Evolutionary conservation across 2,329 filamentous ascomycete species (phyloP), one percentile per base, ranked within the genome.

Genomic region (Aureobasidium sp.): DNA sequence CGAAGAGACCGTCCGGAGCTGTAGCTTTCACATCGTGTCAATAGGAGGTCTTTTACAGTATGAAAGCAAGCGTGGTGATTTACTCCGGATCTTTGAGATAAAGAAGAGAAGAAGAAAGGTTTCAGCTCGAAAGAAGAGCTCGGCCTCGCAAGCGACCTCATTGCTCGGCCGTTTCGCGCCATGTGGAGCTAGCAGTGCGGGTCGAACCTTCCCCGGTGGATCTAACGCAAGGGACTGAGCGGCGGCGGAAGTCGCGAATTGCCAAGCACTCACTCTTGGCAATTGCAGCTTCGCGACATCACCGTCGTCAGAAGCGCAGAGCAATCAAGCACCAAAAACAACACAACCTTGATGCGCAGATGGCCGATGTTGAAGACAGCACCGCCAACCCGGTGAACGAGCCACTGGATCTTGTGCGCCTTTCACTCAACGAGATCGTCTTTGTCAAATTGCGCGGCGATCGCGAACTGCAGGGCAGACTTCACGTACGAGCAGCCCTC

Each of bases 391-490:
- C 72, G 60, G 89, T 91, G 62, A 87, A 92, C 59, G 93, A 99
- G 79, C 93, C 95, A 61, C 88, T 99, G 71, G 94, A 97, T 76
- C 86, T 99, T 45, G 94, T 99, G 68, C 90, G 92, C 68, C 85
- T 99, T 61, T 90, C 93, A 68, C 84, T 99, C 51, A 93, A 97
- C 75, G 94, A 99, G 77, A 85, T 94, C 49, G 94, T 99, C 57
- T 96, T 97, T 76, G 93, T 99, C 67, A 97, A 97, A 83, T 82
- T 99, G 66, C 85, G 94, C 72, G 94, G 94, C 68, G 94, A 99
- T 75, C 85, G 94, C 66, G 94, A 99, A 79, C 82, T 99, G 67
- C 94, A 96, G 78, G 94, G 94, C 66, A 87, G 93, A 71, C 82
- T 99, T 71, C 94, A 99, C 77, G 94, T 97, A 62, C 16, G 64